phyloP scores from a whole-genome alignment of 495 filamentous ascomycete genomes.

The Podospora fimiseda region DNA sequence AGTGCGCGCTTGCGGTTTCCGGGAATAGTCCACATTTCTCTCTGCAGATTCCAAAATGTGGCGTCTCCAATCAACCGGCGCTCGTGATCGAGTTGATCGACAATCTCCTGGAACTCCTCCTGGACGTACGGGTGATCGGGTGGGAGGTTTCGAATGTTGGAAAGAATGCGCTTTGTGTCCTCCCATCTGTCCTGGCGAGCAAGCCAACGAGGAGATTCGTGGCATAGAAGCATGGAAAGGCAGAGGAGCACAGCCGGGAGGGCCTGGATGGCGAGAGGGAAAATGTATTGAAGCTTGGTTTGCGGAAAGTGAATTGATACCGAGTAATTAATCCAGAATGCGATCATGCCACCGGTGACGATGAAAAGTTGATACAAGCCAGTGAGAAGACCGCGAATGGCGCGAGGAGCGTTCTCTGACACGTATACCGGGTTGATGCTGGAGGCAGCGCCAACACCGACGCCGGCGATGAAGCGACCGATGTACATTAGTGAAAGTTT shows the following conservation, averaged over 20 bases:
- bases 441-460: slow-evolving; percentile 53
- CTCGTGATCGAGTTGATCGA: slow-evolving; percentile 64
- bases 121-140: slow-evolving; percentile 57
- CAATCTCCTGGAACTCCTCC: slow-evolving; percentile 60
- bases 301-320: slow-evolving; percentile 36
- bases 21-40: slow-evolving; percentile 64
- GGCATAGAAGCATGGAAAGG: slow-evolving; percentile 47
- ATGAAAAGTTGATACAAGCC: slow-evolving; percentile 57
- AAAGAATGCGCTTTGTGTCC: slow-evolving; percentile 50
- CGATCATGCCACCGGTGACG: slow-evolving; percentile 49
- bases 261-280: slow-evolving; percentile 62
- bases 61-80: slow-evolving; percentile 55
- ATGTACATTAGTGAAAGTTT: slow-evolving; percentile 51
- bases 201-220: slow-evolving; percentile 67
- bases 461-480: slow-evolving; percentile 56
- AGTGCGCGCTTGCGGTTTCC: slow-evolving; percentile 48
- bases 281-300: slow-evolving; percentile 46
- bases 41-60: slow-evolving; percentile 56
- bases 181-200: slow-evolving; percentile 66
- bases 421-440: slow-evolving; percentile 57
- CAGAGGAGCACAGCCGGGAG: slow-evolving; percentile 57
- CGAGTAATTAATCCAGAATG: slow-evolving; percentile 54
- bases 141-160: slow-evolving; percentile 50
- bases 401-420: slow-evolving; percentile 47
- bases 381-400: slow-evolving; percentile 50